phyloP scores from a whole-genome alignment of 352 stramenopile genomes.

The Achlya hypogyna region DNA sequence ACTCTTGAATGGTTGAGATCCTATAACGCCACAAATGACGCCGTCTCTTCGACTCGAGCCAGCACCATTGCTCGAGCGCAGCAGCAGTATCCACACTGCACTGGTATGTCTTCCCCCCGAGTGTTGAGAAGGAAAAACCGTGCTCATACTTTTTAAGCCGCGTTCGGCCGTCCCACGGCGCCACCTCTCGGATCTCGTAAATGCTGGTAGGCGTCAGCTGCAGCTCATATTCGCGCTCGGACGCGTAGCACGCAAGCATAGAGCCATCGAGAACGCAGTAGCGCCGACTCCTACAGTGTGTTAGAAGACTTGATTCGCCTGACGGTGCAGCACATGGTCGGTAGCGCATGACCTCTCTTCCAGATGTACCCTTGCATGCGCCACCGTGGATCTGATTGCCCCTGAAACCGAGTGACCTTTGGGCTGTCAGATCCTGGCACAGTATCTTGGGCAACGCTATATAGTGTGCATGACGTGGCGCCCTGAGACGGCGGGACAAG shows the following conservation, averaged over 20 bases:
- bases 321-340: constrained; percentile 31
- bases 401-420: background rate
- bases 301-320: background rate
- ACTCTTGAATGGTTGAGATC: constrained; percentile 48
- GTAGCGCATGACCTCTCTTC: constrained; percentile 37
- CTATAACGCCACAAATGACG: background rate
- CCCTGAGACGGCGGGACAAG: background rate
- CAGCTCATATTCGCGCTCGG: constrained; percentile 37
- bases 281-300: constrained; percentile 40
- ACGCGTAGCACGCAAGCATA: constrained; percentile 58
- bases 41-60: background rate
- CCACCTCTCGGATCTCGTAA: constrained; percentile 44
- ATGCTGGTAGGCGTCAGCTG: constrained; percentile 42
- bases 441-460: background rate
- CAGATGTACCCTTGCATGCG: constrained; percentile 44
- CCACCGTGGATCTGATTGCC: too few species aligned
- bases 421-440: background rate
- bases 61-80: constrained; percentile 36
- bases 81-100: constrained; percentile 49
- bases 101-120: constrained; percentile 39
- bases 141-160: constrained; percentile 30
- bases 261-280: constrained; percentile 71
- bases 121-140: constrained; percentile 30
- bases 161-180: constrained; percentile 27
- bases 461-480: background rate